Evolutionary conservation across 2,329 filamentous ascomycete genomes (phyloP), one percentile per base, ranked within the genome.

Genomic region (Neopestalotiopsis clavispora): DNA sequence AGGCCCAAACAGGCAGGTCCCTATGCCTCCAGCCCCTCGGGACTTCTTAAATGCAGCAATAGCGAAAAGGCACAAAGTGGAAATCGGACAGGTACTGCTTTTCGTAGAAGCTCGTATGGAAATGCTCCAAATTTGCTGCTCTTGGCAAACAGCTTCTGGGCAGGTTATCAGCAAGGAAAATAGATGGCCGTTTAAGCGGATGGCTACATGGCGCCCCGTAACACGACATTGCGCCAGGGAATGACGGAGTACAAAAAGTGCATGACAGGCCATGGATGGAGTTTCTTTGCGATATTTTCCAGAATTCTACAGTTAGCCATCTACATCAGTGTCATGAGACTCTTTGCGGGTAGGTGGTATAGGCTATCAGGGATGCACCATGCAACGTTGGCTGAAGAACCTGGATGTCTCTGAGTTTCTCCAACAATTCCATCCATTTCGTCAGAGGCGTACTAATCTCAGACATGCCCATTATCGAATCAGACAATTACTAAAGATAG

Each of bases 41-140:
- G 45, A 52, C 45, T 52, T 52, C 45, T 52, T 52, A 52, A 52
- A 52, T 52, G 45, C 45, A 52, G 45, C 45, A 52, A 52, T 52
- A 14, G 45, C 45, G 9, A 52, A 52, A 20, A 20, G n/a, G 14
- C 17, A 52, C 13, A 20, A 10, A n/a, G 45, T 52, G 45, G 45
- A 10, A 52, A 52, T 52, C 14, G 45, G 45, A 7, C 17, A 9
- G 17, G 17, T 52, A 20, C 45, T 52, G 45, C 45, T 52, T 52
- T 6, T 52, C 45, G 3, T 52, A 52, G 45, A 52, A 52, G 45
- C 45, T 52, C 45, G 45, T 52, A 20, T 52, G 17, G 45, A 52
- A 9, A 7, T 52, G 17, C 45, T 20, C 45, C 45, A 52, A 52
- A 52, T 52, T 52, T 14, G n/a, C 7, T 20, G 17, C 3, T 52